Evolutionary conservation across 2,329 filamentous ascomycete species (phyloP).

Genomic region (Ceratocystis huliohia): DNA sequence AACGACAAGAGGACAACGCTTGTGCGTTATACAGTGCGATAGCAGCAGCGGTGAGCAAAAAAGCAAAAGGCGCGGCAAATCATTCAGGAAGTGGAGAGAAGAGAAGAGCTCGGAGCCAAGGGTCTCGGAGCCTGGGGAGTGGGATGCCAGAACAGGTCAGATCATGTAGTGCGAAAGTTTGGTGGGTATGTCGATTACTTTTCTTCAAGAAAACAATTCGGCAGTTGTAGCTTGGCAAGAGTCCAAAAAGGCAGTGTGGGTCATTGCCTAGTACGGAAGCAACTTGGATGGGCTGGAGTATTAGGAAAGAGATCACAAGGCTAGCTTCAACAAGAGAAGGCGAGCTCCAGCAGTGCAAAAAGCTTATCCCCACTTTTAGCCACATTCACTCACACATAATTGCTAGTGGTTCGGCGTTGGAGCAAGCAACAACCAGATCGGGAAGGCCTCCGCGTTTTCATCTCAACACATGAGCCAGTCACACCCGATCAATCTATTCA

Average conservation of each 20-base stretch:
- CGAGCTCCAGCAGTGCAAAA: not conserved
- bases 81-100: not conserved
- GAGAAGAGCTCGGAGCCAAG: not conserved
- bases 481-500: not conserved
- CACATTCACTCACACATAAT: no score
- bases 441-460: not conserved
- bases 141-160: not conserved
- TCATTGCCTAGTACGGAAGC: no score
- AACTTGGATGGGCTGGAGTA: not conserved
- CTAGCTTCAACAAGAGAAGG: not conserved
- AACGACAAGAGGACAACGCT: not conserved
- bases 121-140: no score
- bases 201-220: not conserved
- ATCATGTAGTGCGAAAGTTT: not conserved
- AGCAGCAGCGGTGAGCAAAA: constrained; percentile 4
- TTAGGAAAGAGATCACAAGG: no score
- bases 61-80: not conserved
- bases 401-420: not conserved
- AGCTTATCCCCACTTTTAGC: not conserved
- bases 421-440: constrained; percentile 1
- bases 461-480: not conserved
- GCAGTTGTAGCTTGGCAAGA: not conserved
- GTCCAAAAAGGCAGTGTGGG: no score
- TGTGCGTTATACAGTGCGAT: not conserved
- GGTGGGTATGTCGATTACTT: not conserved